These are phyloP conservation scores for Polygonum aviculare DNA, from an alignment of 148 eudicot genomes.

Conservation along the genomic window DNA sequence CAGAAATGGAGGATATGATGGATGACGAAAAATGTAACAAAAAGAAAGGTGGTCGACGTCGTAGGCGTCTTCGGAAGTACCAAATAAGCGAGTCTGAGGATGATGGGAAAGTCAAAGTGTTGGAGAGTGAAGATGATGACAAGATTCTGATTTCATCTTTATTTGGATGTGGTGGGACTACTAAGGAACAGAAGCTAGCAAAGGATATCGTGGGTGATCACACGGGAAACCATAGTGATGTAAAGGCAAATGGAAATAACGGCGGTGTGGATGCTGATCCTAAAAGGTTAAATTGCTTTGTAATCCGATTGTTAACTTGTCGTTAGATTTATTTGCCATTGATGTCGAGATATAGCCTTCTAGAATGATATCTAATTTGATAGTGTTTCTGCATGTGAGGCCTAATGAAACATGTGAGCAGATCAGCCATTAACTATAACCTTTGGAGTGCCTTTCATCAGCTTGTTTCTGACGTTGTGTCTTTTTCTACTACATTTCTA, in stretches of 20 bases:
- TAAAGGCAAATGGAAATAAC: neutral
- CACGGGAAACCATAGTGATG: neutral
- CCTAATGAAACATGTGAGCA: neutral
- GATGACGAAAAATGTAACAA: conserved; percentile 20
- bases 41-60: conserved; percentile 14
- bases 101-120: conserved; percentile 16
- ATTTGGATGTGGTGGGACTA: conserved; percentile 19
- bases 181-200: neutral
- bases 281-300: conserved; percentile 31
- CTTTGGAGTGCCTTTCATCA: neutral
- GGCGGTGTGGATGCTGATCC: conserved; percentile 14
- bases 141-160: conserved; percentile 44
- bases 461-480: neutral
- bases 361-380: neutral
- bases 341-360: neutral
- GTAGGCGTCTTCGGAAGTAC: conserved; percentile 38
- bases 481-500: neutral
- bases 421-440: neutral
- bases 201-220: conserved; percentile 4
- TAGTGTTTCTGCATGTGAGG: neutral
- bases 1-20: conserved; percentile 21
- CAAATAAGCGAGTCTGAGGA: conserved; percentile 53
- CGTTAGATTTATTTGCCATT: neutral
- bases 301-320: neutral
- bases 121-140: conserved; percentile 56